Evolutionary conservation across 345 rosid species (phyloP), one percentile per base, ranked within the genome.

Genomic region (Heritiera littoralis): DNA sequence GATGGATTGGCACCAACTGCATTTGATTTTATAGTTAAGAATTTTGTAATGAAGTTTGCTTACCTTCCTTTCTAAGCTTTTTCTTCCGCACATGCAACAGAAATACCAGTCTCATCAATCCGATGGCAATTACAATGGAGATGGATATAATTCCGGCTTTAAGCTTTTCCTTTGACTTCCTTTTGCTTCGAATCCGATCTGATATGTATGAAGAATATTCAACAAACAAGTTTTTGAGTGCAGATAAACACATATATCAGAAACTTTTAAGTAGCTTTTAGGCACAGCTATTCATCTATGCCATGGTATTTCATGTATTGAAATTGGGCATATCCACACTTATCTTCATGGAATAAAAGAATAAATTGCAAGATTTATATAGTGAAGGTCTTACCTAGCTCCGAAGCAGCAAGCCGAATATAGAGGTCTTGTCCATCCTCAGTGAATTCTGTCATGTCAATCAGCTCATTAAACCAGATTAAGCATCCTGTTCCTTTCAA

Each of bases 371-470:
- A 2, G 28, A 11, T 11, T 63, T 30, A 30, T 17, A 63, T 30
- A 11, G 15, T 3, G 14, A 12, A 60, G 65, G 71, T 41, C 58
- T 63, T 76, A 76, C 77, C 65, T 14, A 71, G 35, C 80, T 70
- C 41, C 51, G 43, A 81, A 38, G 84, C 85, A 7, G 88, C 88
- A 81, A 89, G 72, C 72, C 89, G 56, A 38, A 89, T 70, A n/a
- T 66, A 84, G 8, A 89, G 78, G 52, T 85, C 87, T 64, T 85
- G 87, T 40, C 86, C 86, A 5, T 52, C 83, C 46, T 56, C 79
- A 7, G 83, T 12, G 59, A 80, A 80, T 13, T 83, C 84, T 77
- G 86, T 83, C 81, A 89, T 86, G 72, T 89, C 89, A 1, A 78
- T 56, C 17, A 86, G 80, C 45, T 77, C 84, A 28, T 56, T 74